Percentiles rank a stretch among this genome's conserved stretches.
phyloP scores from a whole-genome alignment of 192 early-diverging fungal genomes.

The Diversispora eburnea region DNA sequence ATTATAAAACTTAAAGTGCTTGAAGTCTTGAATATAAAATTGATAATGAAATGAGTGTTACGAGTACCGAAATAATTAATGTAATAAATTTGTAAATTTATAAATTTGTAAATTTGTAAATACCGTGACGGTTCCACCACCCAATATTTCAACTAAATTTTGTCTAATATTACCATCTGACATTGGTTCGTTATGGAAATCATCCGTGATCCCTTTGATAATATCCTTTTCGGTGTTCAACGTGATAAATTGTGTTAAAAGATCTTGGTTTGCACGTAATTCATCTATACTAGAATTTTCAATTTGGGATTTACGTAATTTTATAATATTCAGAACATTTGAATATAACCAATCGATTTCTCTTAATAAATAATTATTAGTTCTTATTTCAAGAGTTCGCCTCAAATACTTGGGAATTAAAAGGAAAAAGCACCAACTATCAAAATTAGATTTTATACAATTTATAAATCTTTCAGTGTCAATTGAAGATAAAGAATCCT shows the following conservation, averaged over 20 bases:
- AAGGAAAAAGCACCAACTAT: neutral
- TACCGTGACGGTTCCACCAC: slow-evolving; percentile 4
- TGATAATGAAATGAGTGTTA: neutral
- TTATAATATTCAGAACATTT: neutral
- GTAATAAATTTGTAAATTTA: neutral
- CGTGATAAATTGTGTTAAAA: neutral
- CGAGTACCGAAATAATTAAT: neutral
- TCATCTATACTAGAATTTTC: neutral
- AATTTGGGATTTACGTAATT: neutral
- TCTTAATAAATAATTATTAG: neutral
- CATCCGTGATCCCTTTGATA: neutral
- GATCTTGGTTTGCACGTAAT: neutral
- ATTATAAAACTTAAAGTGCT: neutral
- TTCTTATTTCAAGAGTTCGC: neutral
- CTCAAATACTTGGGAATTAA: neutral
- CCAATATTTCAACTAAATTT: neutral
- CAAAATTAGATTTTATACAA: neutral
- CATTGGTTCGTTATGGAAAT: neutral
- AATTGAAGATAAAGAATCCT: neutral
- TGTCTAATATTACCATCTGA: slow-evolving; percentile 13
- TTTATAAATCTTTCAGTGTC: neutral
- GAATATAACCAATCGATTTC: neutral
- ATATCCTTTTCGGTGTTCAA: neutral
- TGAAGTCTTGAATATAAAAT: neutral
- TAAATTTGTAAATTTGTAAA: neutral